Evolutionary conservation across 2,329 filamentous ascomycete species (phyloP), one percentile per base, ranked within the genome.

Genomic region (Alternaria longipes): DNA sequence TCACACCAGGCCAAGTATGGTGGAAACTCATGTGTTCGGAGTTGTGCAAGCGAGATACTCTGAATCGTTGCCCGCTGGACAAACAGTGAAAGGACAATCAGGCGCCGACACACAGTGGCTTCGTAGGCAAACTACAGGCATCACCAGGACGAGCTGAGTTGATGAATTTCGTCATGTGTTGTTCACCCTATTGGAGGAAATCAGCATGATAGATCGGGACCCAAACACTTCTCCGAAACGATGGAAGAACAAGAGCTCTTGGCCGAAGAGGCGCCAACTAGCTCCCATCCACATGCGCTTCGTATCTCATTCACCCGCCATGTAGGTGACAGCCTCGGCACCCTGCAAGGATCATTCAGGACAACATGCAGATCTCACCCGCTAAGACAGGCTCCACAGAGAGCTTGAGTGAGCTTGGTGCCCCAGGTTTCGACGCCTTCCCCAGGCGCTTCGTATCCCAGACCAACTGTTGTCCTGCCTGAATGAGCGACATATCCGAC

Each of bases 391-490:
- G 49, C 46, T 57, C 42, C 47, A 60, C 55, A 59, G 66, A 61
- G 24, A 69, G 71, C 70, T 76, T 75, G 65, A 63, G 56, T 59
- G 54, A 63, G 64, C 72, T 74, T 75, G 66, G 71, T 62, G 63
- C 73, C 70, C 74, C 70, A 69, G 67, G 65, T 76, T 71, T 69
- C 60, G 63, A 64, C 52, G 58, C 63, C 67, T 65, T 66, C 68
- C 68, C 69, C 66, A 59, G 63, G 61, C 61, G 56, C 49, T 54
- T 65, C 66, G 67, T 70, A 66, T 68, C 67, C 66, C 67, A 68
- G 68, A 65, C 73, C 72, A 72, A 70, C 68, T 69, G 74, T 71
- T 75, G 66, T 63, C 61, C 64, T 68, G 59, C 67, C 69, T 52
- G 38, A 64, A 67, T 54, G 57, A 64, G 70, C 60, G 55, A 64